A percentile compares a stretch with the other conserved stretches of the same genome.
These are phyloP conservation scores for Moesziomyces antarcticus DNA, from an alignment of 1,284 basidiomycete species.

Conservation along the genomic window DNA sequence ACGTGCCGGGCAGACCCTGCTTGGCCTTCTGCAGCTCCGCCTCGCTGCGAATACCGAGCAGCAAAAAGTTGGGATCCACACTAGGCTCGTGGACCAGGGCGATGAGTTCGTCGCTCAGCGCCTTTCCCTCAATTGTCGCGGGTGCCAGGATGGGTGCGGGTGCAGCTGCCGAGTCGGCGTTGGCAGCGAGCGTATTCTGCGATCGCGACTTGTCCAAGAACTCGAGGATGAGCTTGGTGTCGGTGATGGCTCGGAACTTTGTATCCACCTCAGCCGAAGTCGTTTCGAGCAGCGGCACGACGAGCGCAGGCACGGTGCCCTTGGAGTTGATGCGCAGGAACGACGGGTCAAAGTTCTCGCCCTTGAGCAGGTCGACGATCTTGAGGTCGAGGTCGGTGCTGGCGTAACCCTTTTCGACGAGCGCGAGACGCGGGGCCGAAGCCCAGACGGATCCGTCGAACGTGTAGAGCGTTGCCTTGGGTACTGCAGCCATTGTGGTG, in stretches of 20 bases:
- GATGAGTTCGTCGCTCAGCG: constrained; percentile 75
- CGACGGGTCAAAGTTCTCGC: constrained; percentile 75
- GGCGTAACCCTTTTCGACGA: constrained; percentile 55
- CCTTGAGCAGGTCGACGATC: constrained; percentile 54
- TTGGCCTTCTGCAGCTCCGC: constrained; percentile 68
- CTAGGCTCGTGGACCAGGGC: constrained; percentile 73
- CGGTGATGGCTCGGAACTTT: constrained; percentile 81
- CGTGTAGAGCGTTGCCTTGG: constrained; percentile 57
- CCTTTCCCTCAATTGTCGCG: constrained; percentile 79
- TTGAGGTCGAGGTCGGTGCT: constrained; percentile 57
- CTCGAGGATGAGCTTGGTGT: constrained; percentile 81
- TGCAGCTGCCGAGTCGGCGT: constrained; percentile 76
- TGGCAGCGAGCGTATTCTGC: constrained; percentile 73
- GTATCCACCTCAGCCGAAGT: constrained; percentile 78
- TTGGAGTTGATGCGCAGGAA: constrained; percentile 82
- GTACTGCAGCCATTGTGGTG: constrained; percentile 25
- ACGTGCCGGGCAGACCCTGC: constrained; percentile 64
- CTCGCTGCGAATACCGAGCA: constrained; percentile 64
- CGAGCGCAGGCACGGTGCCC: constrained; percentile 85
- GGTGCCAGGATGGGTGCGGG: constrained; percentile 81
- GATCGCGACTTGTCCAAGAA: constrained; percentile 72
- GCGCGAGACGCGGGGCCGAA: constrained; percentile 41
- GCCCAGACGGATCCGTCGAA: constrained; percentile 57
- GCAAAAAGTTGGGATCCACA: constrained; percentile 71
- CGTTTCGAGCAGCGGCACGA: constrained; percentile 82